Conservation (phyloP, 371 early-diverging fungal species). For the Apophysomyces variabilis region DNA sequence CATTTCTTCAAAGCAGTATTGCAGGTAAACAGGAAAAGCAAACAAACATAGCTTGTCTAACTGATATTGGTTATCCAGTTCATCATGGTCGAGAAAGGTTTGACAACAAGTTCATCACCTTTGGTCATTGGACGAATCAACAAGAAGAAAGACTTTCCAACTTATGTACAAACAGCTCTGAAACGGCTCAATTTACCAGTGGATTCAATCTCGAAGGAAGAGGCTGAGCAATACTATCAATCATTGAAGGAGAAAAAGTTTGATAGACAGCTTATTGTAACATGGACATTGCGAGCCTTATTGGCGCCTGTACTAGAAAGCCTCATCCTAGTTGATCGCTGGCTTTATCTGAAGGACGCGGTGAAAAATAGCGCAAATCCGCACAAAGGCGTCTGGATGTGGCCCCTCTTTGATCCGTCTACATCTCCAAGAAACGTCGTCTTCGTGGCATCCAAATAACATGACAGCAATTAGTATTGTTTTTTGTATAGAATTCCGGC, state of each 20-base stretch:
- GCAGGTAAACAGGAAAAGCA: constrained; percentile 30
- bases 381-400: constrained; percentile 40
- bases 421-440: constrained; percentile 51
- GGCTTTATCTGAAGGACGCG: constrained; percentile 61
- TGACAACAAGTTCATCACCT: constrained; percentile 50
- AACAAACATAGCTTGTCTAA: neutral
- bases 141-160: constrained; percentile 51
- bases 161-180: constrained; percentile 42
- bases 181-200: constrained; percentile 40
- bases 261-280: constrained; percentile 67
- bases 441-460: constrained; percentile 43
- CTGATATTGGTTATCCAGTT: constrained; percentile 19
- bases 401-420: constrained; percentile 45
- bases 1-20: constrained; percentile 81
- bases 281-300: constrained; percentile 81
- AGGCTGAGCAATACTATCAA: constrained; percentile 46
- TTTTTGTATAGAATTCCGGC: constrained; percentile 7
- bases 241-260: constrained; percentile 35
- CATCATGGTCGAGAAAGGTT: constrained; percentile 59
- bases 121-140: constrained; percentile 66
- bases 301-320: constrained; percentile 77
- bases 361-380: constrained; percentile 22
- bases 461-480: constrained; percentile 8
- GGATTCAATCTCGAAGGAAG: constrained; percentile 48
- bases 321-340: constrained; percentile 78